These are phyloP conservation scores for Lasiodiplodia sp. DNA, from an alignment of 2,329 filamentous ascomycete species.

Conservation along the genomic window DNA sequence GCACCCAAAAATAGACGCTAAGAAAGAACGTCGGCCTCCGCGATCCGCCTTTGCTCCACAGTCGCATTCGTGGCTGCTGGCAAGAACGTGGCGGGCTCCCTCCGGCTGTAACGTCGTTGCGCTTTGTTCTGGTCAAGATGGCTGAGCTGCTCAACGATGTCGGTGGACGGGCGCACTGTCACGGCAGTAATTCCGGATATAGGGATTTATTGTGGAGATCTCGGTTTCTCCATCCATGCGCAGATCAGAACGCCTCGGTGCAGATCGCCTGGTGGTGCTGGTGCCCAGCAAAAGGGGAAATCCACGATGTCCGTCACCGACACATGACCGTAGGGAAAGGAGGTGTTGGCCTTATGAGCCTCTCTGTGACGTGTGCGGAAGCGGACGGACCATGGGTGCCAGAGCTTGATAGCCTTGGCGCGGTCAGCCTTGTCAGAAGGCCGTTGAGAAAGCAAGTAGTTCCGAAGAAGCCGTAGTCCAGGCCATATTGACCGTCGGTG, in stretches of 20 bases:
- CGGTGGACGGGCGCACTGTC: background rate
- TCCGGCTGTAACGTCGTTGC: slow-evolving; percentile 2
- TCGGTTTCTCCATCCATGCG: slow-evolving; percentile 8
- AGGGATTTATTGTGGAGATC: slow-evolving; percentile 18
- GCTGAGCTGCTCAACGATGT: background rate
- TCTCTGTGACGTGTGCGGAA: slow-evolving; percentile 1
- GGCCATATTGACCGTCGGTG: background rate
- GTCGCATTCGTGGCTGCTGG: slow-evolving; percentile 12
- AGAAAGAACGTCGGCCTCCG: background rate
- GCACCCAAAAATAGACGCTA: slow-evolving; percentile 5
- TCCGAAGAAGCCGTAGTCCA: background rate
- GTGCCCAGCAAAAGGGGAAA: slow-evolving; percentile 8
- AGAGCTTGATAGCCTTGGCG: background rate
- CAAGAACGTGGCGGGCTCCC: background rate
- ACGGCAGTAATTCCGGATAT: slow-evolving; percentile 16
- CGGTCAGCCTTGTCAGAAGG: background rate
- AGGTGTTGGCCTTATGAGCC: slow-evolving; percentile 5
- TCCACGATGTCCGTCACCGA: slow-evolving; percentile 1
- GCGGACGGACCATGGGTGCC: background rate
- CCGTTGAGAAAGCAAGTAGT: background rate
- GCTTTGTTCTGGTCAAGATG: background rate
- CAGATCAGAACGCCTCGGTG: slow-evolving; percentile 9
- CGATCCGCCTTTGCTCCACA: slow-evolving; percentile 5
- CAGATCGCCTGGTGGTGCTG: slow-evolving; percentile 18
- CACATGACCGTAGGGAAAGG: slow-evolving; percentile 1